phyloP scores from a whole-genome alignment of 1,284 basidiomycete species.

The Marasmius tenuissimus region DNA sequence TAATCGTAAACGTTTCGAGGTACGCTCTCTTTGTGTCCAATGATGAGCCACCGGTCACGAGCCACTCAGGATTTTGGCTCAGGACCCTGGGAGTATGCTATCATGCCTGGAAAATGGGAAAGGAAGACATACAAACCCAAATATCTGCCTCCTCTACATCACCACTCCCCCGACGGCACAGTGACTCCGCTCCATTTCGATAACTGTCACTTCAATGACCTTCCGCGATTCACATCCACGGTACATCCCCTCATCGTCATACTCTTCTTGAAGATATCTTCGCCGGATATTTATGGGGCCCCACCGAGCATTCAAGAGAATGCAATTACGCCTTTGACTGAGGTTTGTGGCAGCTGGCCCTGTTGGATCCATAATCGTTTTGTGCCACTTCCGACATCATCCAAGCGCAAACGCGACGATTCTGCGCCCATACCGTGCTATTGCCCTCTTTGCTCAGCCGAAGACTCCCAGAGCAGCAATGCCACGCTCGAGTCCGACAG shows the following conservation, averaged over 20 bases:
- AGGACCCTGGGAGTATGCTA: background rate
- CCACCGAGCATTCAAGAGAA: background rate
- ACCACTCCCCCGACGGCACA: background rate
- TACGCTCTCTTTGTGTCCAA: background rate
- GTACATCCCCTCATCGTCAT: background rate
- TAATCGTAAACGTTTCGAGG: background rate
- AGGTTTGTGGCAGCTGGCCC: background rate
- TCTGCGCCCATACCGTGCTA: background rate
- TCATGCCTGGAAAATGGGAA: background rate
- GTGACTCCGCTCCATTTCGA: background rate
- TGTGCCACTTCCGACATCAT: background rate
- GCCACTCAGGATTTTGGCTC: background rate
- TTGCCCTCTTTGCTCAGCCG: too few relatives aligned
- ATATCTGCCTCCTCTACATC: background rate
- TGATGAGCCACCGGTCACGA: background rate
- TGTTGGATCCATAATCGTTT: background rate
- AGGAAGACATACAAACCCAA: background rate
- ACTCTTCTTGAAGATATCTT: background rate
- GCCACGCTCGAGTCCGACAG: too few relatives aligned
- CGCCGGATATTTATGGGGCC: background rate
- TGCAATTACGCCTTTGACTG: background rate
- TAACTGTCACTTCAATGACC: background rate
- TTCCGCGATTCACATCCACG: background rate
- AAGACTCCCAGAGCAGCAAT: too few relatives aligned
- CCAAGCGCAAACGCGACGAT: background rate